Percentiles rank a stretch among this genome's conserved stretches.
Conservation (phyloP, 495 filamentous ascomycete genomes). For the Annulohypoxylon maeteangense region DNA sequence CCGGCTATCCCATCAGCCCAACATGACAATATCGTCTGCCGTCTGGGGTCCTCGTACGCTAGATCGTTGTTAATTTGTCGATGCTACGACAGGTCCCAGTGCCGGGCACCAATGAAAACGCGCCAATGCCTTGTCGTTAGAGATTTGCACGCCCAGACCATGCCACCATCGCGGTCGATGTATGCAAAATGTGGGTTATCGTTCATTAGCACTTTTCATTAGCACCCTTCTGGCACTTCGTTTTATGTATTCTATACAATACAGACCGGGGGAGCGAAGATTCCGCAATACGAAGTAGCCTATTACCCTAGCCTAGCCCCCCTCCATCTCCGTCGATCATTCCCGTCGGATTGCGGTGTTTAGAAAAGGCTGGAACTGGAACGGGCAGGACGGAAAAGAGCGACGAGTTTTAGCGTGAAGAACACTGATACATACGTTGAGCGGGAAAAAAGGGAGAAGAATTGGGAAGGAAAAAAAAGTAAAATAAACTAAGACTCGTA, state of each 20-base stretch:
- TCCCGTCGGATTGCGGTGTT: background rate
- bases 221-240: background rate
- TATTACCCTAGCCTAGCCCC: background rate
- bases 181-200: background rate
- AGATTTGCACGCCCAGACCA: slow-evolving; percentile 3
- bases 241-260: background rate
- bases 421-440: background rate
- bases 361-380: no score
- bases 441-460: background rate
- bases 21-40: background rate
- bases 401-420: background rate
- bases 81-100: background rate
- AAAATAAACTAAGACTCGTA: background rate
- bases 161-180: background rate
- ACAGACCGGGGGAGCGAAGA: background rate
- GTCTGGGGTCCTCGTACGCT: background rate
- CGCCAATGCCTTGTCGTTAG: background rate
- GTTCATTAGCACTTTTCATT: background rate
- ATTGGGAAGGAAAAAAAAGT: background rate
- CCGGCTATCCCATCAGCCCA: slow-evolving; percentile 24
- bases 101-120: background rate
- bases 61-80: background rate
- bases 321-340: background rate
- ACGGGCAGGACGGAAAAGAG: background rate
- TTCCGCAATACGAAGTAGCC: background rate